Percentiles rank a stretch among this genome's conserved stretches.
These are phyloP conservation scores for Yarrowia sp. DNA, from an alignment of 805 yeast genomes.

Conservation along the genomic window DNA sequence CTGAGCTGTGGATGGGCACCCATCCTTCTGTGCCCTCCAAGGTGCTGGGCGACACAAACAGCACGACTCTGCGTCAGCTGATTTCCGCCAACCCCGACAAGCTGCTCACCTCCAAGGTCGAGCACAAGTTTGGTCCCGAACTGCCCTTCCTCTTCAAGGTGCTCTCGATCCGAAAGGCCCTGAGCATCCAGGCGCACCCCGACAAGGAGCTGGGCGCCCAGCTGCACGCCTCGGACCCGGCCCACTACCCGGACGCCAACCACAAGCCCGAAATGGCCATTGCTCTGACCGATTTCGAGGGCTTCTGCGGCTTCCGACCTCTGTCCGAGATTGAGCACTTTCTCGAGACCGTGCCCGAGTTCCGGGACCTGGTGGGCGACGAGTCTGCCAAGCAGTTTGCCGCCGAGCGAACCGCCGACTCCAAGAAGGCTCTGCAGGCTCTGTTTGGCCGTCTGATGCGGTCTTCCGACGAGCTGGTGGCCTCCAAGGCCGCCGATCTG, in stretches of 20 bases:
- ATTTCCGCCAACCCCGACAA: constrained; percentile 63
- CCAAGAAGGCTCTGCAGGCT: constrained; percentile 62
- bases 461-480: constrained; percentile 67
- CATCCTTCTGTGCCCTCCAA: constrained; percentile 89
- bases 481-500: constrained; percentile 64
- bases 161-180: constrained; percentile 87
- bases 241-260: constrained; percentile 95
- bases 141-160: constrained; percentile 95
- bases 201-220: constrained; percentile 82
- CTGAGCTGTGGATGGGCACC: constrained; percentile 99
- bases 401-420: constrained; percentile 55
- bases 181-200: constrained; percentile 97
- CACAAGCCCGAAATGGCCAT: constrained; percentile 99
- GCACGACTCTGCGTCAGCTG: constrained; percentile 67
- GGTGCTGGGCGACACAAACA: constrained; percentile 56
- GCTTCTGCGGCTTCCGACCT: constrained; percentile 98
- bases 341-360: constrained; percentile 77
- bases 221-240: constrained; percentile 83
- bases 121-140: constrained; percentile 74
- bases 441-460: constrained; percentile 87
- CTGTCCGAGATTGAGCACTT: constrained; percentile 74
- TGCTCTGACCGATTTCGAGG: constrained; percentile 95
- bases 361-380: constrained; percentile 68
- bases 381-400: constrained; percentile 36
- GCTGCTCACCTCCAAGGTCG: constrained; percentile 65